Conservation (phyloP, 1,284 basidiomycete genomes). For the Caloboletus inedulis region DNA sequence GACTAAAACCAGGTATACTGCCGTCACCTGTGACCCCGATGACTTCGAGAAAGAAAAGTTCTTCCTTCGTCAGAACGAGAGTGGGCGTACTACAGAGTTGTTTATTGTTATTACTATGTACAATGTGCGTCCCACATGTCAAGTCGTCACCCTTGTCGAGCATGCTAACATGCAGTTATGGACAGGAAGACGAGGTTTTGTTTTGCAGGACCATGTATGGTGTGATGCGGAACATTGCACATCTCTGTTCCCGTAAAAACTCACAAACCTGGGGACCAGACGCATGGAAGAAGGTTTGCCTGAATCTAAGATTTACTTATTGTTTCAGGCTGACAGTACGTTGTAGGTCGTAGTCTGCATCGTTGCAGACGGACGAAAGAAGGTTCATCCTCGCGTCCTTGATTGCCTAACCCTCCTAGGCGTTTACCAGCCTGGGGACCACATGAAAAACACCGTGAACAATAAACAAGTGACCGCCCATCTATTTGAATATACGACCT, state of each 20-base stretch:
- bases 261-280: slow-evolving; percentile 95
- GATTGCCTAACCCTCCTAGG: slow-evolving; percentile 85
- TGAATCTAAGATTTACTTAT: background rate
- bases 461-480: slow-evolving; percentile 89
- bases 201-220: slow-evolving; percentile 95
- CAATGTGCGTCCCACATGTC: slow-evolving; percentile 55
- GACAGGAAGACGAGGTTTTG: slow-evolving; percentile 89
- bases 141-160: slow-evolving; percentile 78
- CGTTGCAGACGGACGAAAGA: slow-evolving; percentile 91
- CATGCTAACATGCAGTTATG: slow-evolving; percentile 44
- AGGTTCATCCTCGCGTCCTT: slow-evolving; percentile 89
- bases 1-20: slow-evolving; percentile 80
- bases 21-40: slow-evolving; percentile 92
- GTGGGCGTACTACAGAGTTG: slow-evolving; percentile 82
- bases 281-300: slow-evolving; percentile 88
- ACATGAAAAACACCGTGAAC: slow-evolving; percentile 90
- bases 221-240: slow-evolving; percentile 89
- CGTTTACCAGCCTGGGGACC: slow-evolving; percentile 73
- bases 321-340: background rate
- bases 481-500: slow-evolving; percentile 93
- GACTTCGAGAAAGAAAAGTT: slow-evolving; percentile 84
- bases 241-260: slow-evolving; percentile 90
- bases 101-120: slow-evolving; percentile 98
- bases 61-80: slow-evolving; percentile 82
- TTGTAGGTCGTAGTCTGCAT: slow-evolving; percentile 89